Conservation (phyloP, 1,284 basidiomycete species). For the Macrocybe sp. region DNA sequence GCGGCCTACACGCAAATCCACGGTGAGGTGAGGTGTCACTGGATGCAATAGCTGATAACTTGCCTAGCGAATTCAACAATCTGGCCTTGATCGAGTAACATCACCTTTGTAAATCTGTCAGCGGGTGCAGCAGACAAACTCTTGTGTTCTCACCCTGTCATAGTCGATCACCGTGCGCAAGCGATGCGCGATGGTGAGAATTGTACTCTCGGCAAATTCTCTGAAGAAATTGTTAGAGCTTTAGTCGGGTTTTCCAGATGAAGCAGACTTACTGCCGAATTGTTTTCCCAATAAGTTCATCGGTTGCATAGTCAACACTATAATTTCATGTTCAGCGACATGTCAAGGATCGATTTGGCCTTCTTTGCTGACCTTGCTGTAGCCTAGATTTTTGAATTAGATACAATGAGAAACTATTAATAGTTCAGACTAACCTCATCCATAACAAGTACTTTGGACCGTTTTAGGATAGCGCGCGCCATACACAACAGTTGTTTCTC, state of each 20-base stretch:
- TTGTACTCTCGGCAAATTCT: slow-evolving; percentile 60
- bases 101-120: slow-evolving; percentile 43
- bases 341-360: neutral
- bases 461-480: slow-evolving; percentile 77
- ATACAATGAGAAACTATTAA: neutral
- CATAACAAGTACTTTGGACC: slow-evolving; percentile 75
- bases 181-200: slow-evolving; percentile 70
- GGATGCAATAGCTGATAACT: slow-evolving; percentile 8
- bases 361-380: slow-evolving; percentile 50
- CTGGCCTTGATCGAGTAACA: slow-evolving; percentile 83
- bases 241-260: neutral
- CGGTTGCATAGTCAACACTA: slow-evolving; percentile 75
- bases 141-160: slow-evolving; percentile 39
- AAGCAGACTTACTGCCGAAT: slow-evolving; percentile 57
- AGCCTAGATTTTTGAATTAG: slow-evolving; percentile 34
- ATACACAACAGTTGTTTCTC: slow-evolving; percentile 84
- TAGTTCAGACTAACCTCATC: slow-evolving; percentile 55
- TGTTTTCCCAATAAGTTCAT: slow-evolving; percentile 69
- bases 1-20: slow-evolving; percentile 41
- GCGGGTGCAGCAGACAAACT: neutral
- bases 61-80: slow-evolving; percentile 78
- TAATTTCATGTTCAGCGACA: slow-evolving; percentile 7
- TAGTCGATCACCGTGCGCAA: slow-evolving; percentile 68
- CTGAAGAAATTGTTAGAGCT: slow-evolving; percentile 23
- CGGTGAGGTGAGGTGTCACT: neutral